Evolutionary conservation across 83 land plant species (phyloP), one percentile per base, ranked within the genome.

Genomic region (Picea abies): DNA sequence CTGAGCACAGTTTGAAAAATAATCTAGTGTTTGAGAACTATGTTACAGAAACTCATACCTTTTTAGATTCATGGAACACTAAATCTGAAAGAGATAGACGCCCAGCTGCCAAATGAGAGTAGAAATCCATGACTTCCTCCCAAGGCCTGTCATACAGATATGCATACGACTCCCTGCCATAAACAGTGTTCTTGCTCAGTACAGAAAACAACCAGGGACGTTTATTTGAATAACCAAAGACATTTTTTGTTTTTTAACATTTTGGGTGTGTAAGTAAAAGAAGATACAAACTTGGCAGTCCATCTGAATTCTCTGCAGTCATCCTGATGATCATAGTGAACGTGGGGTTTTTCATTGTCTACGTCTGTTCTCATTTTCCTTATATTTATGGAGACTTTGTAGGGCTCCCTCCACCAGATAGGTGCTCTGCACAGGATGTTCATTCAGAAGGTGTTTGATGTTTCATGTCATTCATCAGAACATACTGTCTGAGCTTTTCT

Each of bases 301-400:
- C 94, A 92, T 17, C 94, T 63, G 58, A 84, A 66, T 26, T 3
- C 56, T 52, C 47, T 83, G 84, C 85, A 89, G 2, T 85, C 26
- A 79, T 92, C 93, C 69, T 85, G 83, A 84, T 92, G 94, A 47
- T 84, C 81, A 79, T 92, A 92, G 49, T 89, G 94, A 41, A 66
- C 82, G 67, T 80, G 87, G 47, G 32, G 87, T 81, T 91, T 85
- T 62, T 49, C 75, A 15, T 44, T 4, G 66, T 65, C 58, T 52
- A 52, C 14, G 58, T 52, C 58, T 52, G 58, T 52, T 52, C 14
- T 52, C 58, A 52, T 52, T 11, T 52, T 52, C 58, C 58, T 52
- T 52, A 2, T 11, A 52, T 10, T 52, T 11, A 11, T 52, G 14
- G 58, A 52, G 3, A 52, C 58, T 52, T 52, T 52, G 58, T 11